Base-by-base conservation (phyloP, 805 yeast species). In the Cyberlindnera suaveolens region DNA sequence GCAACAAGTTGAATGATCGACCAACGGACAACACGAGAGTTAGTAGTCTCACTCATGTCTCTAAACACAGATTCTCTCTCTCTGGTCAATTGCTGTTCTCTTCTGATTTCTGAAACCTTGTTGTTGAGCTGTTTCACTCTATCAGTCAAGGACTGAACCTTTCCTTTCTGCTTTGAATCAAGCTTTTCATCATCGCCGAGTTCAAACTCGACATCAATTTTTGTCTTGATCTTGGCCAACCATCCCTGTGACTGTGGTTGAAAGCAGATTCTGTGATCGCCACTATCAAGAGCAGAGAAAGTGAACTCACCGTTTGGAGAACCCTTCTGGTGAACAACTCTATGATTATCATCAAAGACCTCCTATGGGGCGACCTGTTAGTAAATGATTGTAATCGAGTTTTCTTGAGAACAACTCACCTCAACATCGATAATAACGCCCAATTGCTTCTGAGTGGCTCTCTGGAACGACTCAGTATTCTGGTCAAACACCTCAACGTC, bases 261-360 rank as follows among this genome's bases (percentile, higher is more conserved):
- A 49, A 84, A 68, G 63, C 93, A 84, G 60, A 84, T 77, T 63
- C 78, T 79, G 66, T 84, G 91, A 57, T 84, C 91, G 54, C 93
- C 93, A 15, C 83, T 68, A 49, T 82, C 90, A 34, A 76, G 63
- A 2, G 91, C 84, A 31, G 85, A 78, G 67, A 82, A 83, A 9
- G 87, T 75, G 57, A 84, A 81, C 49, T 81, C 85, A 27, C 89
- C 88, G 34, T 65, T 63, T 34, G 87, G 76, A 8, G 75, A 61
- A 32, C 81, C 77, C 62, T 77, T 82, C 58, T 82, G 90, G 47
- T 77, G 76, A 23, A 80, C 85, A 43, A 84, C 90, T 53, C 83
- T 68, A 59, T 84, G 86, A 63, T 84, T 77, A 62, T 82, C 82
- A 62, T 84, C 90, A 52, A 84, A 84, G 8, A 86, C 81, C 58